These are phyloP conservation scores for Trypanosoma boissoni DNA, from an alignment of 208 protist species.

Conservation along the genomic window DNA sequence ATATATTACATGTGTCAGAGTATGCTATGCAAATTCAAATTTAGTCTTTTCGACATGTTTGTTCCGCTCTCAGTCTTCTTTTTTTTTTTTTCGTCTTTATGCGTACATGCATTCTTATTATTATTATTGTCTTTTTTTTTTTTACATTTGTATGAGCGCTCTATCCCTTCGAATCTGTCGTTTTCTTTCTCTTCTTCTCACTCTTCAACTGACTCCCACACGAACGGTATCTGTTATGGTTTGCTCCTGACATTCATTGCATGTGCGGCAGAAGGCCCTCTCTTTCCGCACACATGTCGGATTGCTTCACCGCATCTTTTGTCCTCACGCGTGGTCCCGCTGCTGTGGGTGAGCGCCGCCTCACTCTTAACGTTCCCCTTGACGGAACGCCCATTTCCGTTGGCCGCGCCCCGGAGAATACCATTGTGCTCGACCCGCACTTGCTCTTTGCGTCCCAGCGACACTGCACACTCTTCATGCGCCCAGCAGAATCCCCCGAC, in stretches of 20 bases:
- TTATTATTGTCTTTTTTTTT: no score
- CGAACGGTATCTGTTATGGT: not conserved
- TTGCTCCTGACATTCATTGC: not conserved
- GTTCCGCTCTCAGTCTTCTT: not conserved
- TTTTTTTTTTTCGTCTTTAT: slow-evolving; percentile 2
- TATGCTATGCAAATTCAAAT: not conserved
- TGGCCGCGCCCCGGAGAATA: slow-evolving; percentile 57
- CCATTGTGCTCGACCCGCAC: slow-evolving; percentile 56
- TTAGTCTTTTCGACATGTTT: not conserved
- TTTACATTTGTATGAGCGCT: no score
- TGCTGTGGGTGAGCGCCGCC: slow-evolving; percentile 32
- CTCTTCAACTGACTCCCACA: no score
- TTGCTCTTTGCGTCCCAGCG: slow-evolving; percentile 80
- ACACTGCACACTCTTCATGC: slow-evolving; percentile 65
- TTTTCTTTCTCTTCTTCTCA: not conserved
- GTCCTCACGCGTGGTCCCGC: slow-evolving; percentile 63
- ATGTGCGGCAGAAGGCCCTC: slow-evolving; percentile 5
- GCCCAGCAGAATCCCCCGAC: not conserved
- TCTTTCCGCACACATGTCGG: slow-evolving; percentile 15
- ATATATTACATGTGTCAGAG: not conserved
- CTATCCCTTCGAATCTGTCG: no score
- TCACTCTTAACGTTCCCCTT: slow-evolving; percentile 38
- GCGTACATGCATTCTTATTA: no score
- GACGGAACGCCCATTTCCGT: slow-evolving; percentile 56
- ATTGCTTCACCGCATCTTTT: no score